phyloP scores from a whole-genome alignment of 495 filamentous ascomycete genomes.

The Talaromyces adpressus region DNA sequence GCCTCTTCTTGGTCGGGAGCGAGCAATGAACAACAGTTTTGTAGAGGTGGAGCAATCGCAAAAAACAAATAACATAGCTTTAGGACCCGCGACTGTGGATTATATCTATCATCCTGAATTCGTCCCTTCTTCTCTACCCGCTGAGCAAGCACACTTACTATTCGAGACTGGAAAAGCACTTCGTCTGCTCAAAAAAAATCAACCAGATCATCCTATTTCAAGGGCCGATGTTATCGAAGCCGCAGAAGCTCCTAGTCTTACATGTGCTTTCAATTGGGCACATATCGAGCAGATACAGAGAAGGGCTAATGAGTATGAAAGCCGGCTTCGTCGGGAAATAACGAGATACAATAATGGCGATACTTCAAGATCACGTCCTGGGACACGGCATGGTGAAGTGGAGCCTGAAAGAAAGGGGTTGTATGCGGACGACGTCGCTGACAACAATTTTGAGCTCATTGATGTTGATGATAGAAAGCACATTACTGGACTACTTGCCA shows the following conservation, averaged over 20 bases:
- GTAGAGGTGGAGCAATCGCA: conserved; percentile 48
- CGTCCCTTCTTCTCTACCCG: conserved; percentile 60
- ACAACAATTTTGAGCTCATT: conserved; percentile 27
- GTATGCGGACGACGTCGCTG: background rate
- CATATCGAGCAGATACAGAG: conserved; percentile 57
- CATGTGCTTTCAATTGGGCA: conserved; percentile 73
- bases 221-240: conserved; percentile 35
- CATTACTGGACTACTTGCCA: conserved; percentile 19
- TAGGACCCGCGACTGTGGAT: conserved; percentile 45
- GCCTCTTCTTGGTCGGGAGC: conserved; percentile 32
- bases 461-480: conserved; percentile 28
- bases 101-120: conserved; percentile 53
- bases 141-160: conserved; percentile 55
- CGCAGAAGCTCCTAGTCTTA: conserved; percentile 48
- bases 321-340: conserved; percentile 35
- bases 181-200: conserved; percentile 61
- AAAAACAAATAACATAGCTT: conserved; percentile 46
- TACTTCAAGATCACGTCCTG: conserved; percentile 5
- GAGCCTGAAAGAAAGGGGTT: background rate
- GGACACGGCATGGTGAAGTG: background rate
- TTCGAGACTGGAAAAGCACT: conserved; percentile 77
- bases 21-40: conserved; percentile 43
- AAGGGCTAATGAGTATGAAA: conserved; percentile 58
- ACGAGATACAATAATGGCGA: conserved; percentile 25
- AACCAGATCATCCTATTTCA: conserved; percentile 72